A percentile compares a stretch with the other conserved stretches of the same genome.
Evolutionary conservation across 1,284 basidiomycete species (phyloP).

Genomic region (Tilletiopsis washingtonensis): DNA sequence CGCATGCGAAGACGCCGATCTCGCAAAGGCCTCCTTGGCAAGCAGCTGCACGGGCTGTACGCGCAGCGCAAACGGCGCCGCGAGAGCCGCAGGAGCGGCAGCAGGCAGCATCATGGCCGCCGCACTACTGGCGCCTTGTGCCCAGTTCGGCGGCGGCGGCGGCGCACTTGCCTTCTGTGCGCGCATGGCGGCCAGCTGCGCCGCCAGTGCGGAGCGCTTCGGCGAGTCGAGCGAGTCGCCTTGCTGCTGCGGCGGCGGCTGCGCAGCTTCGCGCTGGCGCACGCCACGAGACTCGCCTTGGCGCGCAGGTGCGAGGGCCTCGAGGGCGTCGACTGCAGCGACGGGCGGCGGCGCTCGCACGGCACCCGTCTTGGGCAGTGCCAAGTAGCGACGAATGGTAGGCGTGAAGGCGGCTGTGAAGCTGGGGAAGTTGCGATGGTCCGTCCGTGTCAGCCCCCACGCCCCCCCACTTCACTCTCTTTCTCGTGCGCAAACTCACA

Average conservation of each 20-base stretch:
- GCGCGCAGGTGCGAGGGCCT: background rate
- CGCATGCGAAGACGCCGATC: background rate
- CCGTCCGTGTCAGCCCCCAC: no score
- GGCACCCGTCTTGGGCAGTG: constrained; percentile 32
- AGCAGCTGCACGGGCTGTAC: background rate
- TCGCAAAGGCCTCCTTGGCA: background rate
- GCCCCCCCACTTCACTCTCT: no score
- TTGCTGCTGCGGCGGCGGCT: background rate
- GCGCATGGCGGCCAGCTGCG: background rate
- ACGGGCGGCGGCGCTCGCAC: background rate
- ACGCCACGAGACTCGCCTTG: background rate
- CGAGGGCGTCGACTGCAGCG: background rate
- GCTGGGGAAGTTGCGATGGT: constrained; percentile 23
- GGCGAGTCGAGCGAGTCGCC: background rate
- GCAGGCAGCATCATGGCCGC: no score
- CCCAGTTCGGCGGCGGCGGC: no score
- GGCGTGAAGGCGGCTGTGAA: constrained; percentile 51
- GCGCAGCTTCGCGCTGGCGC: background rate
- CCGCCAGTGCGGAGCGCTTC: no score
- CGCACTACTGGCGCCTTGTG: no score
- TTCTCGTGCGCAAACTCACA: constrained; percentile 35
- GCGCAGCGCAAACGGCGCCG: background rate
- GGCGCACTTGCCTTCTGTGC: no score
- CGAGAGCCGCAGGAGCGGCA: no score
- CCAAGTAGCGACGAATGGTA: constrained; percentile 49